Percentiles rank a stretch among this genome's conserved stretches.
Conservation (phyloP, 345 rosid genomes). For the Euphorbia pulcherrima region DNA sequence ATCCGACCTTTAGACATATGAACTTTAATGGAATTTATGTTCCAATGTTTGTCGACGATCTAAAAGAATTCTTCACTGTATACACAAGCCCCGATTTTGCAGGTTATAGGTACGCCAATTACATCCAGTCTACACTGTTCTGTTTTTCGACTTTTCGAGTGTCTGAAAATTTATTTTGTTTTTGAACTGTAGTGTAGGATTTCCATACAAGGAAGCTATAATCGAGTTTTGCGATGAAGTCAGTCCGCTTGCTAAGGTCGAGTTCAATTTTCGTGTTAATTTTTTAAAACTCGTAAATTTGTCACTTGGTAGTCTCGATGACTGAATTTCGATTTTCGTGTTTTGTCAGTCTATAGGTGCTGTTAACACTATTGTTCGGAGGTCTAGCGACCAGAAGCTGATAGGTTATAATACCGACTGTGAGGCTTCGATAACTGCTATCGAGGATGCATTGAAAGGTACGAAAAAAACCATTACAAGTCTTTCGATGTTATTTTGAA, state of each 20-base stretch:
- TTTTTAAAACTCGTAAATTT: background rate
- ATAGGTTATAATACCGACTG: conserved; percentile 47
- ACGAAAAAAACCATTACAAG: background rate
- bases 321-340: background rate
- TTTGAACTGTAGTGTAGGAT: conserved; percentile 39
- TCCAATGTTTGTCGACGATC: conserved; percentile 59
- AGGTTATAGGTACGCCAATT: conserved; percentile 46
- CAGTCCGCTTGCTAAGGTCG: conserved; percentile 45
- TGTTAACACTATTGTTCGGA: conserved; percentile 44
- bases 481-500: too few relatives aligned
- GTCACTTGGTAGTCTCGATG: background rate
- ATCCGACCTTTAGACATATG: conserved; percentile 48
- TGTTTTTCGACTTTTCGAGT: background rate
- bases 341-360: conserved; percentile 42
- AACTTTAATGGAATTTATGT: conserved; percentile 51
- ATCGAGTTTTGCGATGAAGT: conserved; percentile 43
- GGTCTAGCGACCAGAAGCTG: conserved; percentile 43
- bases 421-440: conserved; percentile 40
- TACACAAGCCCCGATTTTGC: conserved; percentile 44
- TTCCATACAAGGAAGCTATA: conserved; percentile 48
- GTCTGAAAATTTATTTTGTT: conserved; percentile 1
- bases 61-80: conserved; percentile 45
- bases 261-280: background rate
- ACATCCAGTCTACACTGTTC: background rate
- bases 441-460: conserved; percentile 61